Evolutionary conservation across 441 rosid species (phyloP).

Genomic region (Gossypium davidsonii): DNA sequence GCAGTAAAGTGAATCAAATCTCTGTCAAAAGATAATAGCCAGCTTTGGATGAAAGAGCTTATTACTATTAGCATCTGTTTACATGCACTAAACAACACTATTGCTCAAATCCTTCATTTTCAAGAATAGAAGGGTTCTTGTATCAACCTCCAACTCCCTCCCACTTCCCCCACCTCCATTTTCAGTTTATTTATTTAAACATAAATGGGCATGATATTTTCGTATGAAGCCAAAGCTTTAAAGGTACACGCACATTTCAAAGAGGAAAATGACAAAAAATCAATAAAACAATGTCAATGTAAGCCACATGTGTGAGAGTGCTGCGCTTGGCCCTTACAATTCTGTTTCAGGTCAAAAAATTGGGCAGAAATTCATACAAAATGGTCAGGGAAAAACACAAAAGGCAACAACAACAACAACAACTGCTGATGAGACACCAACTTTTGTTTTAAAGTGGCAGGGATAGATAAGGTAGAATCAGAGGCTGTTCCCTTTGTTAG

Average conservation of each 20-base stretch:
- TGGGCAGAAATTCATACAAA: constrained; percentile 27
- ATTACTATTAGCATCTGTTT: neutral
- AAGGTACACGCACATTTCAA: neutral
- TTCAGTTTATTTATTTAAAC: constrained; percentile 1
- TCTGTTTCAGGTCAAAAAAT: constrained; percentile 21
- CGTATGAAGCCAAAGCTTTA: neutral
- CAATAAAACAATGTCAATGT: constrained; percentile 1
- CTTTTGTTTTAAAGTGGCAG: constrained; percentile 31
- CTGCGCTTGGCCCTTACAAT: constrained; percentile 22
- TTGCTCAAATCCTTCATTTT: neutral
- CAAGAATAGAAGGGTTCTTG: neutral
- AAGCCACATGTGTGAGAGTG: constrained; percentile 8
- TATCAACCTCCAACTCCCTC: neutral
- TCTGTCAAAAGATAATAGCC: neutral
- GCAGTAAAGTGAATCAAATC: constrained; percentile 2
- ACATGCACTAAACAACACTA: neutral
- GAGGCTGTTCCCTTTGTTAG: constrained; percentile 24
- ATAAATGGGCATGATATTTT: neutral
- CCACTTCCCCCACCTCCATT: neutral
- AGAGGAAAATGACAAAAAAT: constrained; percentile 1
- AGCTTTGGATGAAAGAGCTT: neutral
- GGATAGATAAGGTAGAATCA: constrained; percentile 35
- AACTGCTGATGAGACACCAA: constrained; percentile 14
- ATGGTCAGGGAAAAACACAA: constrained; percentile 21
- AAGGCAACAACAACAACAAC: constrained; percentile 5